Base-by-base conservation (phyloP, 192 early-diverging fungal genomes). In the Chytriomyces sp. region DNA sequence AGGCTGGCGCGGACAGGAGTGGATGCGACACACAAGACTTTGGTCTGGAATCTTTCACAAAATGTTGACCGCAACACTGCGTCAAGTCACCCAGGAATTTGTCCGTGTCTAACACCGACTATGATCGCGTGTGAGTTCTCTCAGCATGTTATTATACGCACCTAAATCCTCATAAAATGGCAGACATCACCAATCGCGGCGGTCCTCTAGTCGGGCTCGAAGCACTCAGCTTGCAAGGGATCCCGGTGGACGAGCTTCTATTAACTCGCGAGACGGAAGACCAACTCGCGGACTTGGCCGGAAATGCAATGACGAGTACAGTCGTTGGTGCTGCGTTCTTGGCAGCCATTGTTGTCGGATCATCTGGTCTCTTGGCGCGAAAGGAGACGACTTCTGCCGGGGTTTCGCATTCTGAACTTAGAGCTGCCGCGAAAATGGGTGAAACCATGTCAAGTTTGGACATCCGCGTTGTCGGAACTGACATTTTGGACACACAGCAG, bases 231-330 rank as follows among this genome's bases (percentile, higher is more conserved):
- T 71, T 83, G 7, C 82, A 83, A 61, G 82, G 82, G 22, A 64
- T 83, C 39, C 77, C 77, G 2, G 62, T 81, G 12, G 69, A 81
- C 37, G 75, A 83, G 40, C 63, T 83, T 32, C 60, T 81, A 3
- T 56, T 83, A 33, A 83, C 82, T 3, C 70, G 77, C 10, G 82
- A 83, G 65, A 73, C 77, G 28, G 67, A 77, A 32, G 78, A 80
- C 44, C 64, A 83, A 38, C 56, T 83, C 34, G 69, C 73, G 28
- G 82, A 83, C 69, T 70, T 83, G 57, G 82, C 82, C 19, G 82
- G 82, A 2, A 83, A 83, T 60, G 82, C 82, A 59, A 83, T 83
- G 82, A 68, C 82, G 2, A 78, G 74, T 34, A 83, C 82, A 19
- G 82, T 83, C 32, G 79, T 83, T 40, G 78, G 79, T 1, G 64